Evolutionary conservation across 2,329 filamentous ascomycete species (phyloP).

Genomic region (Diaporthe sp.): DNA sequence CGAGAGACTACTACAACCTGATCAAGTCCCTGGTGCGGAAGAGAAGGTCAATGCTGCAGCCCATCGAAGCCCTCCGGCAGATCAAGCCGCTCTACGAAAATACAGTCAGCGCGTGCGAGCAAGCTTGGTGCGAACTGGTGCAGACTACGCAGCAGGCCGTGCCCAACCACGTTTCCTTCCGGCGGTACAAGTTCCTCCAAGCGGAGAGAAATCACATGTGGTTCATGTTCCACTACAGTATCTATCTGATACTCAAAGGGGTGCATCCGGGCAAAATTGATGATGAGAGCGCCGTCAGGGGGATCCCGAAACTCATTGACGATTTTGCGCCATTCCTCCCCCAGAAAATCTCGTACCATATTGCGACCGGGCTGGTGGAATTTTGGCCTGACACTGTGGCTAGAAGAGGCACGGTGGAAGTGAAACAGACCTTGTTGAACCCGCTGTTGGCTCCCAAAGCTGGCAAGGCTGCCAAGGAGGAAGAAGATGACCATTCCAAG

Average conservation of each 20-base stretch:
- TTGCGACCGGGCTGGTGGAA: constrained; percentile 50
- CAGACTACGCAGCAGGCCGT: constrained; percentile 41
- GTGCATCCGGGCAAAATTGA: constrained; percentile 31
- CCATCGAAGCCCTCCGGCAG: constrained; percentile 43
- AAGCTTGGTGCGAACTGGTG: constrained; percentile 35
- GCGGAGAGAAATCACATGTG: constrained; percentile 45
- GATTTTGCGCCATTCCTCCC: constrained; percentile 61
- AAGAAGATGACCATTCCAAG: background rate
- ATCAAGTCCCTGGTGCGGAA: constrained; percentile 51
- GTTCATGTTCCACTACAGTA: constrained; percentile 45
- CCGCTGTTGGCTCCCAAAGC: background rate
- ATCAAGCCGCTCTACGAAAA: constrained; percentile 42
- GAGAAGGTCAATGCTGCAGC: constrained; percentile 19
- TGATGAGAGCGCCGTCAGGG: constrained; percentile 36
- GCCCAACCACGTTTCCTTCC: constrained; percentile 30
- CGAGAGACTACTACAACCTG: constrained; percentile 64
- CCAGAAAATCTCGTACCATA: constrained; percentile 47
- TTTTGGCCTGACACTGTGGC: constrained; percentile 32
- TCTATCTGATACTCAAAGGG: constrained; percentile 39
- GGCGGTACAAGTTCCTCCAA: constrained; percentile 41
- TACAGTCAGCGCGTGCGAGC: constrained; percentile 40
- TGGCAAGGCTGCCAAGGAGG: too few relatives aligned
- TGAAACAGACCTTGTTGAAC: background rate
- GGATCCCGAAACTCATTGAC: constrained; percentile 54
- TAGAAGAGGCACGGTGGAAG: constrained; percentile 5